Base-by-base conservation (phyloP, 495 filamentous ascomycete genomes). In the Aeminium ludgeri region DNA sequence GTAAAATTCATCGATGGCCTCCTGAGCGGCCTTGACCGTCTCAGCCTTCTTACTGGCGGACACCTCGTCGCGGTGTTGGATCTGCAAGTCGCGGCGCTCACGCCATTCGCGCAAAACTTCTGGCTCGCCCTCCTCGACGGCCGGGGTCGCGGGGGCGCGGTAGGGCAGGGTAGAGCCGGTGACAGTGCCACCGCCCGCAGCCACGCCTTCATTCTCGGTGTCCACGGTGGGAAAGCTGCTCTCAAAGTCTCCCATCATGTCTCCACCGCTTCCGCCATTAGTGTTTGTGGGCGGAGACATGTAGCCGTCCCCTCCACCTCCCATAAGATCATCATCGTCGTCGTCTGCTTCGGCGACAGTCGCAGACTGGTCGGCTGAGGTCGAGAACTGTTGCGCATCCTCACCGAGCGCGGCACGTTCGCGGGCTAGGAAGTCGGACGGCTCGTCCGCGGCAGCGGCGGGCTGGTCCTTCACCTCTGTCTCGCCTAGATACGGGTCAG, bases 1-100 rank as follows among this genome's bases (percentile, higher is more conserved):
- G 66, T 99, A 99, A 67, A 99, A 99, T 53, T 94, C 91, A 53
- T 99, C 89, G 43, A 96, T 86, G 57, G 85, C 80, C 51, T 80
- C 67, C 44, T 78, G 84, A 29, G 91, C 91, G 48, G 82, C 82
- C 58, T 77, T 73, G 54, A 92, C 62, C 6, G 84, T 94, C 57
- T 85, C 73, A 20, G 65, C 68, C 55, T 91, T 91, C 60, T 82
- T 80, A 35, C 72, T 64, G 20, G 73, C 70, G 30, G 83, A 83
- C 51, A 80, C 66, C 57, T 86, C 74, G 34, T 77, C 78, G 45
- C 84, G 82, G 54, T 79, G 80, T 44, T 78, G 65, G 41, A 86
- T 72, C 46, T 70, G 68, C 11, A 78, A 73, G 49, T 86, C 79
- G 43, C 89, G 79, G 51, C 80, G 80, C 59, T 85, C 82, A 52